A percentile compares a stretch with the other conserved stretches of the same genome.
These are phyloP conservation scores for Boechera stricta DNA, from an alignment of 345 rosid species.

Conservation along the genomic window DNA sequence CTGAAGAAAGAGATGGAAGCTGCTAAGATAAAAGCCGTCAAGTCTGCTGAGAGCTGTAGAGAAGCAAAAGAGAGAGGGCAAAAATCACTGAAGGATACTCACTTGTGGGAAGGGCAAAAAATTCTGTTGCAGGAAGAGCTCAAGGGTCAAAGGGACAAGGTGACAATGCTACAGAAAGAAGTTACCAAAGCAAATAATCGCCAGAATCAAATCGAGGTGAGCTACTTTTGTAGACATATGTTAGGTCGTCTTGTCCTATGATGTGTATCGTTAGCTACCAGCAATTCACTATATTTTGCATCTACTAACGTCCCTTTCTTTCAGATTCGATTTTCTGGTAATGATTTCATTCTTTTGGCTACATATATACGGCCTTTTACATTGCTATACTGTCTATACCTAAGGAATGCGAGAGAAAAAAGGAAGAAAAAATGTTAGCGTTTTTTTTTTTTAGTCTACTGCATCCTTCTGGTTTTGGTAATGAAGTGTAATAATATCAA, in stretches of 20 bases:
- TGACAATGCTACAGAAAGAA: constrained; percentile 49
- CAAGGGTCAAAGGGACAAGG: constrained; percentile 60
- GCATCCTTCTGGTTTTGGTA: neutral
- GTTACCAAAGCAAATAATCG: constrained; percentile 44
- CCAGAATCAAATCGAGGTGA: constrained; percentile 46
- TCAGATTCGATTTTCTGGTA: constrained; percentile 15
- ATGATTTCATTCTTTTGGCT: neutral
- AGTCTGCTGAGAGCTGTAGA: constrained; percentile 79
- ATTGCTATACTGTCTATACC: neutral
- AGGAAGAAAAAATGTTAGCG: neutral
- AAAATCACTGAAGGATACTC: constrained; percentile 63
- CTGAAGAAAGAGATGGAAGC: constrained; percentile 81
- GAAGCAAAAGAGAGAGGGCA: constrained; percentile 81
- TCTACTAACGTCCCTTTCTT: constrained; percentile 15
- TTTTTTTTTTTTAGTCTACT: neutral
- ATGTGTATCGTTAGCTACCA: constrained; percentile 1
- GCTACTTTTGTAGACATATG: constrained; percentile 25
- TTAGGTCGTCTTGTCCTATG: constrained; percentile 30
- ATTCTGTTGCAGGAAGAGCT: constrained; percentile 75
- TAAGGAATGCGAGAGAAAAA: neutral
- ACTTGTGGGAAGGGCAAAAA: constrained; percentile 85
- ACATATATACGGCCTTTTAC: neutral
- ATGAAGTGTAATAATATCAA: neutral
- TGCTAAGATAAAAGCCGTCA: constrained; percentile 68
- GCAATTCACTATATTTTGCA: neutral